These are phyloP conservation scores for Fusarium pseudocircinatum DNA, from an alignment of 2,329 filamentous ascomycete species.

Conservation along the genomic window DNA sequence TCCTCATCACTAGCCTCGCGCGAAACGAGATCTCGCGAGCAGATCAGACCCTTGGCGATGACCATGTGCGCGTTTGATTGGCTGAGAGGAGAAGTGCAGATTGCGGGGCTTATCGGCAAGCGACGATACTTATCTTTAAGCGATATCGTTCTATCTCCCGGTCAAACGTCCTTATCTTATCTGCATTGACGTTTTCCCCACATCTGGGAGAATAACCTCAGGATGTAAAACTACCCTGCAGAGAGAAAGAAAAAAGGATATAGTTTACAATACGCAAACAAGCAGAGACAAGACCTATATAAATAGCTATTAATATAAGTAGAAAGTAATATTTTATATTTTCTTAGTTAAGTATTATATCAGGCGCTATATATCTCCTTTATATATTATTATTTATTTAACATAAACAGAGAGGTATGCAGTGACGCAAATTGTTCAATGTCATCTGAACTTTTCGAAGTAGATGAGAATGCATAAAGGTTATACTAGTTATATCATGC, in stretches of 20 bases:
- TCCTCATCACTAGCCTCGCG: too few species aligned
- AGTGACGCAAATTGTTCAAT: too few species aligned
- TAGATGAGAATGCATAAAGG: too few species aligned
- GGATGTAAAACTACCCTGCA: neutral
- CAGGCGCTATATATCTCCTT: rapidly evolving
- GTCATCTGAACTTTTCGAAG: too few species aligned
- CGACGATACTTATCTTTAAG: neutral
- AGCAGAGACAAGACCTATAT: rapidly evolving
- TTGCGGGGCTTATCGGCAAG: neutral
- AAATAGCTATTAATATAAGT: rapidly evolving
- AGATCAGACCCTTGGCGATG: too few species aligned
- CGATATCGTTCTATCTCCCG: neutral
- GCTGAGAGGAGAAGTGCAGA: neutral
- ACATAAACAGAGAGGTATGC: rapidly evolving
- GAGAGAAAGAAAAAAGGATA: rapidly evolving
- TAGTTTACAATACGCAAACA: rapidly evolving
- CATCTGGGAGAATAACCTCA: rapidly evolving
- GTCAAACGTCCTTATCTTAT: neutral
- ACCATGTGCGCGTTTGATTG: neutral
- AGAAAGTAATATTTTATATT: neutral
- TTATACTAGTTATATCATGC: rapidly evolving
- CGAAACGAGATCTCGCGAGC: neutral
- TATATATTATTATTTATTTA: neutral
- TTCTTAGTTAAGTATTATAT: neutral
- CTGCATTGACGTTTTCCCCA: rapidly evolving